phyloP scores from a whole-genome alignment of 169 alveolate genomes.

The Hepatocystis sp. region DNA sequence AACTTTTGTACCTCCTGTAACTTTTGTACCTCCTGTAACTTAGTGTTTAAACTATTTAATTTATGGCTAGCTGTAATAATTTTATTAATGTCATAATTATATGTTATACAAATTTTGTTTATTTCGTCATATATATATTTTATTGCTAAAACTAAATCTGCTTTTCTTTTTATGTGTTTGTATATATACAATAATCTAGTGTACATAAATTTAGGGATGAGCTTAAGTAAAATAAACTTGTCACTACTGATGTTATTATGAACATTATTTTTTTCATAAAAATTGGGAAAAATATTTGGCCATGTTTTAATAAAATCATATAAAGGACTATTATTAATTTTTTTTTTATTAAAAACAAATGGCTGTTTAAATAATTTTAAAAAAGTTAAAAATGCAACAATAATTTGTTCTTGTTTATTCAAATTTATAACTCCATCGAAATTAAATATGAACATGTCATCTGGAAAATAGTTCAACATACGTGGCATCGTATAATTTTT shows the following conservation, averaged over 20 bases:
- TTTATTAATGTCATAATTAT: constrained; percentile 43
- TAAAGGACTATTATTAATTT: constrained; percentile 2
- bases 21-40: neutral
- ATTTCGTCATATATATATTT: constrained; percentile 53
- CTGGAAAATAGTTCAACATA: constrained; percentile 28
- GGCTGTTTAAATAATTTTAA: constrained; percentile 19
- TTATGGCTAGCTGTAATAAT: constrained; percentile 1
- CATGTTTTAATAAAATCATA: constrained; percentile 11
- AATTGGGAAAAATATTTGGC: neutral
- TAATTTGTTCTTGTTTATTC: constrained; percentile 52
- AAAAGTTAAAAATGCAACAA: constrained; percentile 57
- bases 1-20: too few species aligned
- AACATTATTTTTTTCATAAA: neutral
- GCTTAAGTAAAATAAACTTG: constrained; percentile 19
- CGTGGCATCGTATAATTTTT: constrained; percentile 29
- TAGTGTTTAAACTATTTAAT: constrained; percentile 2
- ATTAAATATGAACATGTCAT: constrained; percentile 58
- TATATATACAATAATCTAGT: constrained; percentile 27
- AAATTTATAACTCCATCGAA: constrained; percentile 69
- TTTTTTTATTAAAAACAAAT: constrained; percentile 15
- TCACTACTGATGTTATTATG: neutral
- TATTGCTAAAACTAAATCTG: constrained; percentile 33
- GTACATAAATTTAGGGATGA: constrained; percentile 47
- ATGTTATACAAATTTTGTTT: constrained; percentile 19
- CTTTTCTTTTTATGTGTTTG: constrained; percentile 21